phyloP scores from a whole-genome alignment of 164 flowering plant species.

The Vitis rotundifolia region DNA sequence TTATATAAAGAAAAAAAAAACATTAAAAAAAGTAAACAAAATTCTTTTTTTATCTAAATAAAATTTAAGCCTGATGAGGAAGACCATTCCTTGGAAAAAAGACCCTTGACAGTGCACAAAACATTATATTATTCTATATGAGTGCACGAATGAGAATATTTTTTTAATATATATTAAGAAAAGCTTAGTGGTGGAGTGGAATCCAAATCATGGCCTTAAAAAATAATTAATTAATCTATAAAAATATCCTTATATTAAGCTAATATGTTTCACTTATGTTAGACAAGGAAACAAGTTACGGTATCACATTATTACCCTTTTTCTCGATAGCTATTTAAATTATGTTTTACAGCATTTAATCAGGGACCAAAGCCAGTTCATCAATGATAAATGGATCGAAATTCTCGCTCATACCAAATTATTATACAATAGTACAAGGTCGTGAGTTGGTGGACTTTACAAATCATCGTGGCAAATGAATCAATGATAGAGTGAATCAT shows the following conservation, averaged over 20 bases:
- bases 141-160: conserved; percentile 17
- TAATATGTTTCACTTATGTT: conserved; percentile 3
- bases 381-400: too few species aligned
- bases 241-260: neutral
- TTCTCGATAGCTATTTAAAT: neutral
- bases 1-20: too few species aligned
- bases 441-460: too few species aligned
- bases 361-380: too few species aligned
- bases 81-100: too few species aligned
- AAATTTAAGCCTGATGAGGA: too few species aligned
- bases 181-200: conserved; percentile 23
- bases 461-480: conserved; percentile 4
- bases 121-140: neutral
- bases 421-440: too few species aligned
- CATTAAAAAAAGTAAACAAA: too few species aligned
- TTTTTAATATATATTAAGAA: conserved; percentile 14
- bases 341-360: too few species aligned
- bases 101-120: too few species aligned
- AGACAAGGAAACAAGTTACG: neutral
- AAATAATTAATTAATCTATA: neutral
- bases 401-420: too few species aligned
- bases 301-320: neutral
- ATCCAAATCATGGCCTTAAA: conserved; percentile 16
- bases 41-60: too few species aligned
- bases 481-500: conserved; percentile 6